phyloP scores from a whole-genome alignment of 2,329 filamentous ascomycete species.

The Aspergillus melleus region DNA sequence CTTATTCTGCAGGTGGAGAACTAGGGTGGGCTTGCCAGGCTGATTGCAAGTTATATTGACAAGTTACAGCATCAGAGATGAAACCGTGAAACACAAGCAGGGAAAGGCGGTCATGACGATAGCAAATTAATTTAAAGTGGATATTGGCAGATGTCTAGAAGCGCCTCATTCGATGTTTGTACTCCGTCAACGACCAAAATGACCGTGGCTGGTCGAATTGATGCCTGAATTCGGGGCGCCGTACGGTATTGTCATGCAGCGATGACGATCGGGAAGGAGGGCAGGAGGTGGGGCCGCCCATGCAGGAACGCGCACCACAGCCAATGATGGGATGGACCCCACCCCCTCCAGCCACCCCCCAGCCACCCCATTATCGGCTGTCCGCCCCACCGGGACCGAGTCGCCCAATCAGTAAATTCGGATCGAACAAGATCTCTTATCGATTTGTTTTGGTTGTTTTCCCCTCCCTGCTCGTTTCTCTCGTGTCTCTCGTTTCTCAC shows the following conservation, averaged over 20 bases:
- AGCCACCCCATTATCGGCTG: background rate
- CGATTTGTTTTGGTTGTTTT: background rate
- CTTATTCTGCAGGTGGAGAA: background rate
- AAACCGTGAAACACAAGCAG: background rate
- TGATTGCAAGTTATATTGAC: no score
- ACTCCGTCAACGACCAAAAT: background rate
- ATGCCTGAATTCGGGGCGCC: background rate
- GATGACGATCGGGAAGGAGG: background rate
- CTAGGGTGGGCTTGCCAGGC: background rate
- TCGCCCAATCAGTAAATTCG: background rate
- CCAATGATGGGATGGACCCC: background rate
- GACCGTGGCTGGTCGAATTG: background rate
- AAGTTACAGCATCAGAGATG: background rate
- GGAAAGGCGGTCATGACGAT: background rate
- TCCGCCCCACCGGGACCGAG: background rate
- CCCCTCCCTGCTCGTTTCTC: no score
- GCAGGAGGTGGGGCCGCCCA: background rate
- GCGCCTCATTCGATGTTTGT: background rate
- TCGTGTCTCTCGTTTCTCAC: background rate
- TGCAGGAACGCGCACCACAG: background rate
- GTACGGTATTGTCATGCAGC: background rate
- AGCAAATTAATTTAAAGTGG: background rate
- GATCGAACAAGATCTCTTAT: background rate
- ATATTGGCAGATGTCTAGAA: background rate
- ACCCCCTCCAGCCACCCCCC: background rate